These are phyloP conservation scores for Cubamyces sp. DNA, from an alignment of 768 basidiomycete genomes.

Conservation along the genomic window DNA sequence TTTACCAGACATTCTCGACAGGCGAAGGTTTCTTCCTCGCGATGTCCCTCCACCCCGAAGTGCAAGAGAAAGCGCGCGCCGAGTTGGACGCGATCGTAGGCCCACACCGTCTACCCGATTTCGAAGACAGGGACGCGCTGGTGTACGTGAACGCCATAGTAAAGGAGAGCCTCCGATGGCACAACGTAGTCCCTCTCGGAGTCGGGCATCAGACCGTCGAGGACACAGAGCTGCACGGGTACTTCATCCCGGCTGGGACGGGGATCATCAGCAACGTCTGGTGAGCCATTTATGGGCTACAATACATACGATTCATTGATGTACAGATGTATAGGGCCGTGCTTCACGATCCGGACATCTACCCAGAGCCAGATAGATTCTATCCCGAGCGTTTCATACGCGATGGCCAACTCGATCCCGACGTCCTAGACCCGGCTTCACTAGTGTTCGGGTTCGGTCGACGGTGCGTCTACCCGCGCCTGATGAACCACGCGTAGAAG, in stretches of 20 bases:
- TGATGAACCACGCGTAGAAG: background rate
- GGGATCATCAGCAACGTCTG: slow-evolving; percentile 31
- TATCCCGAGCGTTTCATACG: slow-evolving; percentile 73
- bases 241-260: slow-evolving; percentile 31
- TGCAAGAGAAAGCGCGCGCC: slow-evolving; percentile 23
- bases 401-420: slow-evolving; percentile 66
- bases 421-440: slow-evolving; percentile 29
- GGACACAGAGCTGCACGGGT: slow-evolving; percentile 28
- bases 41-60: slow-evolving; percentile 32
- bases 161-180: slow-evolving; percentile 23
- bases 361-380: slow-evolving; percentile 84
- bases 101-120: slow-evolving; percentile 15
- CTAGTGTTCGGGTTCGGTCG: slow-evolving; percentile 34
- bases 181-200: slow-evolving; percentile 17
- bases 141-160: slow-evolving; percentile 18
- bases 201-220: slow-evolving; percentile 34
- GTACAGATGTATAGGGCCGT: slow-evolving; percentile 43
- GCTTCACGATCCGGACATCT: slow-evolving; percentile 84
- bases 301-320: background rate
- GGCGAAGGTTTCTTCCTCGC: slow-evolving; percentile 34
- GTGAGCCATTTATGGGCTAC: slow-evolving; percentile 9
- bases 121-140: slow-evolving; percentile 8
- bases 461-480: slow-evolving; percentile 7
- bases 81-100: slow-evolving; percentile 23
- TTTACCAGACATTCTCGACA: slow-evolving; percentile 28